A percentile compares a stretch with the other conserved stretches of the same genome.
Conservation (phyloP, 2,329 filamentous ascomycete genomes). For the Chrysosphaeria jannelii region DNA sequence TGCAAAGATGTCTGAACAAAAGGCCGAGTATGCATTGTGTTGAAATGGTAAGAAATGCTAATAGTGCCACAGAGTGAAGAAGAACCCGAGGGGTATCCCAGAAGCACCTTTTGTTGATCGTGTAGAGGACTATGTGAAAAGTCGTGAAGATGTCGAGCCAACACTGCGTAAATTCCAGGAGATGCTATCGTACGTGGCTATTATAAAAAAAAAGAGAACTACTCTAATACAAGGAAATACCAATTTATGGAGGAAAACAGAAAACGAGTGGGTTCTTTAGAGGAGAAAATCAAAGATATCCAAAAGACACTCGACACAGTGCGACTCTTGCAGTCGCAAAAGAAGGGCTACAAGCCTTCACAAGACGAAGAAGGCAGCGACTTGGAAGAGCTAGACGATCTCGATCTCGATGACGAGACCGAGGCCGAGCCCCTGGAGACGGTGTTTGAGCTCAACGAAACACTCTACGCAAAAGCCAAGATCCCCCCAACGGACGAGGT, state of each 20-base stretch:
- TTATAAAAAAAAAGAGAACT: no score
- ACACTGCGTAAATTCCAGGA: constrained; percentile 67
- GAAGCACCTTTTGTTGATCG: constrained; percentile 64
- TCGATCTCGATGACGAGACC: constrained; percentile 7
- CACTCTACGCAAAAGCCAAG: constrained; percentile 65
- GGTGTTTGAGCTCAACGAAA: constrained; percentile 90
- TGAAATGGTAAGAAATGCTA: no score
- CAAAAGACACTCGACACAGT: constrained; percentile 87
- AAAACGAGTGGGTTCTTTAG: constrained; percentile 50
- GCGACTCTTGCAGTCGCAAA: constrained; percentile 33
- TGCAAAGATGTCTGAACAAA: no score
- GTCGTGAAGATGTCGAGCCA: constrained; percentile 47
- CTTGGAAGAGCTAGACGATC: constrained; percentile 1
- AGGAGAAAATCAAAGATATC: constrained; percentile 92
- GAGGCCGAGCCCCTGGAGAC: constrained; percentile 50
- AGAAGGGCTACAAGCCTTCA: constrained; percentile 1
- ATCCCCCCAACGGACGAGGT: constrained; percentile 69
- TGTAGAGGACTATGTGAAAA: constrained; percentile 63
- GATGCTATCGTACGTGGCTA: constrained; percentile 92
- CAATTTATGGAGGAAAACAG: constrained; percentile 98
- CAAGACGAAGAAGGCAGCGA: neutral
- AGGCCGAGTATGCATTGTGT: no score
- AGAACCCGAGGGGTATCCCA: constrained; percentile 61
- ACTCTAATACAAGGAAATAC: no score
- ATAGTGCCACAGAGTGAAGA: no score